Conservation (phyloP, 345 rosid genomes). For the Litchi chinensis region DNA sequence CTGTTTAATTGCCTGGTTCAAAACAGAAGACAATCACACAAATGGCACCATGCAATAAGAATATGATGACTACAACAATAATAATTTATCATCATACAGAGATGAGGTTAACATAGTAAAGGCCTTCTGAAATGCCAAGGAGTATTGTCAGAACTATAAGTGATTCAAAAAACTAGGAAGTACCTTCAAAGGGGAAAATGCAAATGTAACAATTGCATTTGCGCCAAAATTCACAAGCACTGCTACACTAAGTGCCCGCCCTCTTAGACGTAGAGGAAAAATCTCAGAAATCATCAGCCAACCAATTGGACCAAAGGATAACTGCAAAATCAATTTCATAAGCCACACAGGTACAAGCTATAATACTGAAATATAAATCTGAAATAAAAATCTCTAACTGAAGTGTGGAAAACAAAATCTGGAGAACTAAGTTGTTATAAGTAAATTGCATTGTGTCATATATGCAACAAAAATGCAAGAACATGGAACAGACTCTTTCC, state of each 20-base stretch:
- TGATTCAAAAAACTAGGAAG: constrained; percentile 9
- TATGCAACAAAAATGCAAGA: background rate
- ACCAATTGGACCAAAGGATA: constrained; percentile 96
- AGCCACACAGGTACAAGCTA: constrained; percentile 1
- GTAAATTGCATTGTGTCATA: background rate
- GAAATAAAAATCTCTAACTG: constrained; percentile 6
- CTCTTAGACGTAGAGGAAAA: constrained; percentile 83
- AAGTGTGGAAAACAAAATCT: background rate
- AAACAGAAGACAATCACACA: background rate
- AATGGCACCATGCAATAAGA: background rate
- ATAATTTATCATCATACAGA: background rate
- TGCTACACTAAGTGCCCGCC: constrained; percentile 84
- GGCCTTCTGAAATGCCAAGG: background rate
- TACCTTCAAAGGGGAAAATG: constrained; percentile 92
- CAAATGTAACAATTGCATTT: constrained; percentile 88
- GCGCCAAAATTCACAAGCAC: constrained; percentile 95
- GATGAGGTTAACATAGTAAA: background rate
- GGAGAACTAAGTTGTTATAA: background rate
- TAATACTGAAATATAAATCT: background rate
- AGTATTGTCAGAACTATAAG: background rate
- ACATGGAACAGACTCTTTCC: background rate
- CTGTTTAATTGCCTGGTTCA: background rate
- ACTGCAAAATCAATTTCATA: constrained; percentile 49
- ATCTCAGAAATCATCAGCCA: constrained; percentile 98
- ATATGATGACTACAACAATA: background rate